phyloP scores from a whole-genome alignment of 306 rosid genomes.

The Casuarina glauca region DNA sequence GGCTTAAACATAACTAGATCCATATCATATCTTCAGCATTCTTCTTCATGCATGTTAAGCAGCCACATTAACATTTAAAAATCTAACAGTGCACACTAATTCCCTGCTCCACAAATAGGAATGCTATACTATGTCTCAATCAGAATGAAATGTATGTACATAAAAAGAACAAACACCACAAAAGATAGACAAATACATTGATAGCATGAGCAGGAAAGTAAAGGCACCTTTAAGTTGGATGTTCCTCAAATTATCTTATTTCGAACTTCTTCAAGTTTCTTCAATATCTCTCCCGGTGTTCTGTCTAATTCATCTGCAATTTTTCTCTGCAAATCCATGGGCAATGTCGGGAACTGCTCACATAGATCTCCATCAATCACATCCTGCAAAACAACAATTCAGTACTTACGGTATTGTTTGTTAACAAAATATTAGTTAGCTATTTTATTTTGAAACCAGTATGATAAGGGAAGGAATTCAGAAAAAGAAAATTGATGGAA shows the following conservation, averaged over 20 bases:
- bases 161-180: neutral
- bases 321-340: slow-evolving; percentile 92
- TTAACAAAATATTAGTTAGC: neutral
- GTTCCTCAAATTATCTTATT: slow-evolving; percentile 79
- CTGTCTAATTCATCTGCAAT: slow-evolving; percentile 95
- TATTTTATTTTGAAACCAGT: neutral
- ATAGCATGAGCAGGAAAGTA: neutral
- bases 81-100: neutral
- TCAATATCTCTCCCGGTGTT: slow-evolving; percentile 93
- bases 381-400: slow-evolving; percentile 53
- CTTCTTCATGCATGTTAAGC: neutral
- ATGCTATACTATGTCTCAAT: neutral
- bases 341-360: slow-evolving; percentile 94
- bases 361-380: slow-evolving; percentile 98
- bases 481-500: neutral
- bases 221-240: slow-evolving; percentile 31
- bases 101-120: neutral
- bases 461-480: neutral
- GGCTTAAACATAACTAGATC: neutral
- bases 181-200: slow-evolving; percentile 3
- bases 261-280: slow-evolving; percentile 88
- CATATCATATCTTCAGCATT: neutral
- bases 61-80: neutral
- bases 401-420: slow-evolving; percentile 16
- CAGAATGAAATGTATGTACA: neutral